Evolutionary conservation across 371 early-diverging fungal genomes (phyloP), one percentile per base, ranked within the genome.

Genomic region (Syncephalastrum monosporum): DNA sequence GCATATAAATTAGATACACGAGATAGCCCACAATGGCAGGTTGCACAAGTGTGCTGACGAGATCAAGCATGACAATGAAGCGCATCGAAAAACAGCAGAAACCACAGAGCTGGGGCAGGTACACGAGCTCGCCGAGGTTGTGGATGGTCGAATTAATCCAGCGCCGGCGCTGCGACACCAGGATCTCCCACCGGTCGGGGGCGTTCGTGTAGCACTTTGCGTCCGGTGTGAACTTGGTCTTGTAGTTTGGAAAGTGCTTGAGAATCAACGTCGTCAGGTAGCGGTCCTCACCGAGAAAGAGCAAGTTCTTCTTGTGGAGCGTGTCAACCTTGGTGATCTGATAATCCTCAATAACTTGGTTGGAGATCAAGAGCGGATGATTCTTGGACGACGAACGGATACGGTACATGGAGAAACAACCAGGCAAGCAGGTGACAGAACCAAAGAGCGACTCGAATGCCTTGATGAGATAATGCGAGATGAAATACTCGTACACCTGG

Each of bases 81-180:
- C 95, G 91, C 97, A 97, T 96, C 23, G 95, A 94, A 81, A 95
- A 96, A 67, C 92, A 93, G 69, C 92, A 93, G 74, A 93, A 94
- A 44, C 98, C 98, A 59, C 98, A 97, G 12, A 96, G 81, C 50
- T 88, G 86, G 43, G 89, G 86, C 25, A 97, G 79, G 50, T 87
- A 77, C 44, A 93, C 80, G 25, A 97, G 79, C 71, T 96, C 98
- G 65, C 93, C 87, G 55, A 96, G 69, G 71, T 97, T 97, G 79
- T 93, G 94, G 29, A 97, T 87, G 0, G 98, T 97, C 5, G 95
- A 94, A 75, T 97, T 97, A 63, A 97, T 97, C 98, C 98, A 97
- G 57, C 98, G 82, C 69, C 98, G 88, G 58, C 98, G 86, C 71
- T 97, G 98, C 4, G 97, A 97, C 21, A 98, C 62, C 33, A 99